These are phyloP conservation scores for Thalia dealbata DNA, from an alignment of 176 grass and related monocot genomes.

Conservation along the genomic window DNA sequence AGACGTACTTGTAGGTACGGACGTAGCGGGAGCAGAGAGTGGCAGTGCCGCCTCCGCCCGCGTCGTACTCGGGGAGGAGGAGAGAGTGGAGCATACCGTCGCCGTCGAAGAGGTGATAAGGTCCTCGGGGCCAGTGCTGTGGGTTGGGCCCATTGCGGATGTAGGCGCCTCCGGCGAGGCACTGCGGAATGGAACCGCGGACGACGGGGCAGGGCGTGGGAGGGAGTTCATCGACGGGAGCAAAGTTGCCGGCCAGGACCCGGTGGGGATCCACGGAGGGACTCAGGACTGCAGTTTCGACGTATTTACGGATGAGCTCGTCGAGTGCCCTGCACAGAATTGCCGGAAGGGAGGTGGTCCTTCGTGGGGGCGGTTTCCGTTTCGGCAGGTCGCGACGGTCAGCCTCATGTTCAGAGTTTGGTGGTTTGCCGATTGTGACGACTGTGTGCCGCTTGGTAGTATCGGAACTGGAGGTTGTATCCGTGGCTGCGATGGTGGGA, in stretches of 20 bases:
- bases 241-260: conserved; percentile 63
- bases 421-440: too few species aligned
- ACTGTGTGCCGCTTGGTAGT: too few species aligned
- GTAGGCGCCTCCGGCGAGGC: conserved; percentile 78
- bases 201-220: conserved; percentile 57
- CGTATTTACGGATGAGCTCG: conserved; percentile 71
- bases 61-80: conserved; percentile 31
- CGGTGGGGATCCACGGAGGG: conserved; percentile 66
- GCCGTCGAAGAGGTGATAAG: conserved; percentile 86
- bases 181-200: conserved; percentile 62
- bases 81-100: conserved; percentile 96
- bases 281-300: conserved; percentile 58
- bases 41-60: neutral
- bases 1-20: conserved; percentile 78
- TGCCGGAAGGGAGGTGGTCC: conserved; percentile 26
- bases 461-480: too few species aligned
- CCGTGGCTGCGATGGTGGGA: too few species aligned
- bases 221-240: conserved; percentile 73
- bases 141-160: conserved; percentile 95
- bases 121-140: conserved; percentile 63
- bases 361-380: neutral
- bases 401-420: too few species aligned
- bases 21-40: conserved; percentile 89
- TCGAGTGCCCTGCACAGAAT: conserved; percentile 74
- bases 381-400: neutral